These are phyloP conservation scores for Chrysosporium keratinophilum DNA, from an alignment of 2,329 filamentous ascomycete genomes.

Conservation along the genomic window DNA sequence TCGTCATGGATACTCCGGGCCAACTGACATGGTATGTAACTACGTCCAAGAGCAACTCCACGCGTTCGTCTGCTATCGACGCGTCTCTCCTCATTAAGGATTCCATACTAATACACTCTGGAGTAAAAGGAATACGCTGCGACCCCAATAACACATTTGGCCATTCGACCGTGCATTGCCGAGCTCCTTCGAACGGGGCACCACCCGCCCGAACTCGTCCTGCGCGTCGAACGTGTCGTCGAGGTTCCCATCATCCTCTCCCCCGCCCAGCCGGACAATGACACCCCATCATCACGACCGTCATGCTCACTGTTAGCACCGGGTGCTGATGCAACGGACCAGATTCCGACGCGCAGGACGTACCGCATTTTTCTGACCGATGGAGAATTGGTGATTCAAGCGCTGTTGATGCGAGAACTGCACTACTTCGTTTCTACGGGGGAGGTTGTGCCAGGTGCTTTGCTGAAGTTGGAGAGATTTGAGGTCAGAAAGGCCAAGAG, in stretches of 20 bases:
- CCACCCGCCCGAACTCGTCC: conserved; percentile 19
- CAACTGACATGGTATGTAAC: conserved; percentile 9
- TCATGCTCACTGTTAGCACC: background rate
- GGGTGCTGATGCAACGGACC: background rate
- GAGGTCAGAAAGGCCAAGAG: conserved; percentile 19
- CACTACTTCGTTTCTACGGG: conserved; percentile 15
- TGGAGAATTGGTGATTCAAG: conserved; percentile 24
- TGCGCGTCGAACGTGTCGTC: conserved; percentile 23
- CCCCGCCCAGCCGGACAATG: background rate
- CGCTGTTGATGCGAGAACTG: conserved; percentile 18
- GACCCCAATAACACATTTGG: background rate
- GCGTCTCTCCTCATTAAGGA: background rate
- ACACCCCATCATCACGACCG: background rate
- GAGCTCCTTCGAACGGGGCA: conserved; percentile 24
- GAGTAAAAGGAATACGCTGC: conserved; percentile 1
- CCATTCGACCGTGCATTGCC: conserved; percentile 21
- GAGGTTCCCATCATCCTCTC: conserved; percentile 11
- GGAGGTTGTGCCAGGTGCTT: conserved; percentile 16
- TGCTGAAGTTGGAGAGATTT: conserved; percentile 20
- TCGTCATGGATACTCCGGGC: conserved; percentile 2
- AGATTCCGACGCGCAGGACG: conserved; percentile 5
- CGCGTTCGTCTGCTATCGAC: background rate
- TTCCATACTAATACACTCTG: background rate
- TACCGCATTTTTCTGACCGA: conserved; percentile 21
- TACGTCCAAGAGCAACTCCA: background rate